Evolutionary conservation across 768 basidiomycete genomes (phyloP).

Genomic region (Boletus sensibilis): DNA sequence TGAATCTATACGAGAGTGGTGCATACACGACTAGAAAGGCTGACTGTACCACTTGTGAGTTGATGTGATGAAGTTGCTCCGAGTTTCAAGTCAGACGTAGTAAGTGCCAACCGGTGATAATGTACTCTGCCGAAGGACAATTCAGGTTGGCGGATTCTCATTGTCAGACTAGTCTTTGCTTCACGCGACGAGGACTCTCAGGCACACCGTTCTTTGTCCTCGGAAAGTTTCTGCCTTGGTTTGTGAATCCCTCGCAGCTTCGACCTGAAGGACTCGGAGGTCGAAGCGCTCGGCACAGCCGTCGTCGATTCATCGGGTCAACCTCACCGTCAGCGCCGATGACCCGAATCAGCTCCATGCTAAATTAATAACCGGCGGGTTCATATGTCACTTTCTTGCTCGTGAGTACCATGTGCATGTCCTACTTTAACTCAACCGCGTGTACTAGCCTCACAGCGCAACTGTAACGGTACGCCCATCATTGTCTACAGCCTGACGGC

Average conservation of each 20-base stretch:
- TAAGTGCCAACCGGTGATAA: neutral
- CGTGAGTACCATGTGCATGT: neutral
- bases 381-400: too few relatives aligned
- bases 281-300: neutral
- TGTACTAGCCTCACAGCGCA: neutral
- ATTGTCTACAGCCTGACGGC: neutral
- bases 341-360: neutral
- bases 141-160: too few relatives aligned
- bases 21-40: too few relatives aligned
- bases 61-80: too few relatives aligned
- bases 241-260: neutral
- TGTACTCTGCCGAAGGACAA: too few relatives aligned
- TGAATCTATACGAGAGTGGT: constrained; percentile 48
- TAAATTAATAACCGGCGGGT: neutral
- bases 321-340: neutral
- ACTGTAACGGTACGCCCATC: neutral
- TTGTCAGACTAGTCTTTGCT: neutral
- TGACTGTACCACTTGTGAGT: too few relatives aligned
- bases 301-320: too few relatives aligned
- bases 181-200: too few relatives aligned
- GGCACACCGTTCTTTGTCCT: neutral
- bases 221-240: neutral
- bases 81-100: too few relatives aligned
- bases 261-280: neutral
- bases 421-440: neutral